Base-by-base conservation (phyloP, 169 alveolate genomes). In the Eimeria falciformis region DNA sequence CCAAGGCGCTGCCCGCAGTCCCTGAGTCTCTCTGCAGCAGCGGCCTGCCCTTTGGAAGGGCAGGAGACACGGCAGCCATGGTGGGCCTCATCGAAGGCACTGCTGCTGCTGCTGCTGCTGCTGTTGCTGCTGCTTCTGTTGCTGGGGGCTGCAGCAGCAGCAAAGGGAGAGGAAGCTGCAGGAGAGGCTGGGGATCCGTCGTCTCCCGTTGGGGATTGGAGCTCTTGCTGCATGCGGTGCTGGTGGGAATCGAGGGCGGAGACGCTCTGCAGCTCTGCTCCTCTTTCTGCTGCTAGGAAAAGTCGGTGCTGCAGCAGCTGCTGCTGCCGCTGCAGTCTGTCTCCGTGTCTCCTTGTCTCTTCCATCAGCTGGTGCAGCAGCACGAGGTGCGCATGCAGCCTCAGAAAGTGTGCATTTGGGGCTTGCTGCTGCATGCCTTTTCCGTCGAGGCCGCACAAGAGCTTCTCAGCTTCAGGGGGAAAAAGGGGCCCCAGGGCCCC, bases 361-460 rank as follows among this genome's bases (percentile, higher is more conserved):
- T 50, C 62, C 62, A 50, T 7, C 62, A 50, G 62, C 62, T 50
- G 62, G 62, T 50, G 62, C 62, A 50, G 62, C 62, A 50, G 62
- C 62, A 50, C 62, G n/a, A 50, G 62, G n/a, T 50, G n/a, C 62
- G 14, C 62, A 50, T 50, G 62, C 62, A 50, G 62, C 62, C 62
- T 7, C 62, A 50, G 14, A 14, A 50, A 50, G 62, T 50, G 62
- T 14, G 62, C 62, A 14, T 14, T 7, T 11, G 62, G 62, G 62
- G 62, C 62, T 14, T 14, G 14, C 62, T 7, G 14, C 7, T 7
- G n/a, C n/a, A n/a, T n/a, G n/a, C n/a, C n/a, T n/a, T n/a, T n/a
- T n/a, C n/a, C n/a, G n/a, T n/a, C n/a, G n/a, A n/a, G n/a, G n/a
- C n/a, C n/a, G n/a, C n/a, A n/a, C n/a, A n/a, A n/a, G n/a, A n/a